A percentile compares a stretch with the other conserved stretches of the same genome.
These are phyloP conservation scores for Fusarium pseudoanthophilum DNA, from an alignment of 2,329 filamentous ascomycete species.

Conservation along the genomic window DNA sequence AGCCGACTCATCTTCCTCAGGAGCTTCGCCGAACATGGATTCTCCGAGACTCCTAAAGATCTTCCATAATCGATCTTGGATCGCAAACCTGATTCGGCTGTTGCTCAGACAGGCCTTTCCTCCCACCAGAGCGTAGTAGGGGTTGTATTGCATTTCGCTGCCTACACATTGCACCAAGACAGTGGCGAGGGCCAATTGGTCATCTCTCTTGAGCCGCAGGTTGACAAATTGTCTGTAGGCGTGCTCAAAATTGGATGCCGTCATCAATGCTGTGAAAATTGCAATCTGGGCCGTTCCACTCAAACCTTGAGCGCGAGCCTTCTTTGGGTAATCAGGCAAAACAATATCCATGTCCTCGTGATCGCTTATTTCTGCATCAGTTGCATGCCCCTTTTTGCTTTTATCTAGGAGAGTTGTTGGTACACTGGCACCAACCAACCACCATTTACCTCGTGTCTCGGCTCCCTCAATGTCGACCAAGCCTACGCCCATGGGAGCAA, in stretches of 20 bases:
- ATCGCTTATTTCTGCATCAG: slow-evolving; percentile 48
- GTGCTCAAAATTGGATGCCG: slow-evolving; percentile 84
- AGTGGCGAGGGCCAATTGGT: slow-evolving; percentile 86
- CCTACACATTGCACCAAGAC: slow-evolving; percentile 90
- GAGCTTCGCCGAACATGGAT: slow-evolving; percentile 72
- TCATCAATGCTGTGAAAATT: slow-evolving; percentile 94
- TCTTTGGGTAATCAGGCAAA: slow-evolving; percentile 74
- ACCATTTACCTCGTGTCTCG: slow-evolving; percentile 95
- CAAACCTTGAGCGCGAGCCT: slow-evolving; percentile 86
- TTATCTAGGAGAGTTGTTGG: slow-evolving; percentile 51
- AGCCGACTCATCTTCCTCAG: slow-evolving; percentile 66
- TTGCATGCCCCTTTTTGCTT: slow-evolving; percentile 22
- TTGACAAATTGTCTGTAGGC: slow-evolving; percentile 83
- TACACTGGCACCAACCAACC: slow-evolving; percentile 97
- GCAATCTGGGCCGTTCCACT: slow-evolving; percentile 86
- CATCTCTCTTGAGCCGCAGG: slow-evolving; percentile 84
- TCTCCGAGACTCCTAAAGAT: slow-evolving; percentile 89
- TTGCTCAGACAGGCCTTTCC: slow-evolving; percentile 77
- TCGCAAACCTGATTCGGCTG: slow-evolving; percentile 80
- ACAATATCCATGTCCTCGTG: slow-evolving; percentile 60
- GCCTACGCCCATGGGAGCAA: slow-evolving; percentile 83
- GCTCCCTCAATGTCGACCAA: slow-evolving; percentile 84
- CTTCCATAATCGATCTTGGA: slow-evolving; percentile 88
- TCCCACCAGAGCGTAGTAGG: slow-evolving; percentile 90
- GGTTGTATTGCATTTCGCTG: slow-evolving; percentile 86